A percentile compares a stretch with the other conserved stretches of the same genome.
These are phyloP conservation scores for Auricularia auricula-judae DNA, from an alignment of 768 basidiomycete species.

Conservation along the genomic window DNA sequence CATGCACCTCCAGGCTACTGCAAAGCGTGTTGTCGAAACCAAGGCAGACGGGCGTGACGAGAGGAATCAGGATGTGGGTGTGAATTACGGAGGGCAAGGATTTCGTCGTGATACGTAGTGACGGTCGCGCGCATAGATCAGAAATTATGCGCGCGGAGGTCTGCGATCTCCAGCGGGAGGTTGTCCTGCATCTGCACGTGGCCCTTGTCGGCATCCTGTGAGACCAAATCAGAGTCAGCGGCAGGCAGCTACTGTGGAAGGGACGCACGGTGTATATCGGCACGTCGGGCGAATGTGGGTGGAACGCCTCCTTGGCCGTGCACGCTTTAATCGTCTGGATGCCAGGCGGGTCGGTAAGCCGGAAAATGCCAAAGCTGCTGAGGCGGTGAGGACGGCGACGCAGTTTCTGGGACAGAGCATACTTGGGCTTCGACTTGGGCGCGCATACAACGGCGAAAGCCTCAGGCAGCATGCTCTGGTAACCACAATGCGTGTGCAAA, in stretches of 20 bases:
- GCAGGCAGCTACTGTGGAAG: not conserved
- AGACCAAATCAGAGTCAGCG: no score
- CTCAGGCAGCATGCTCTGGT: slow-evolving; percentile 83
- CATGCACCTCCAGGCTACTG: not conserved
- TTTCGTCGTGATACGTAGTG: no score
- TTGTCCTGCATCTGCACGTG: slow-evolving; percentile 69
- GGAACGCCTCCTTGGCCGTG: slow-evolving; percentile 63
- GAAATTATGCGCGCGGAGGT: slow-evolving; percentile 35
- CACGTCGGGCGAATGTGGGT: slow-evolving; percentile 64
- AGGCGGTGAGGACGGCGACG: not conserved
- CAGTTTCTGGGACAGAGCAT: slow-evolving; percentile 9
- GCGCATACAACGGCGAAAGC: slow-evolving; percentile 91
- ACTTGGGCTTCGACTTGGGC: slow-evolving; percentile 68
- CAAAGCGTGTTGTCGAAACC: no score
- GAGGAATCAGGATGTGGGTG: not conserved
- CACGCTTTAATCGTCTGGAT: slow-evolving; percentile 62
- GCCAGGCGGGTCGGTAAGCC: slow-evolving; percentile 81
- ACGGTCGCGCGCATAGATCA: not conserved
- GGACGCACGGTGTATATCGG: slow-evolving; percentile 70
- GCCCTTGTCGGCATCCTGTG: slow-evolving; percentile 72
- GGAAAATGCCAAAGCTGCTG: slow-evolving; percentile 74
- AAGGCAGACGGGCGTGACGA: not conserved
- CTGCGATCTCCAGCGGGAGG: slow-evolving; percentile 68
- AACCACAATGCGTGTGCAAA: slow-evolving; percentile 81
- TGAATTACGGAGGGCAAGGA: not conserved